Conservation (phyloP, 2,329 filamentous ascomycete species). For the Cryphonectria japonica region DNA sequence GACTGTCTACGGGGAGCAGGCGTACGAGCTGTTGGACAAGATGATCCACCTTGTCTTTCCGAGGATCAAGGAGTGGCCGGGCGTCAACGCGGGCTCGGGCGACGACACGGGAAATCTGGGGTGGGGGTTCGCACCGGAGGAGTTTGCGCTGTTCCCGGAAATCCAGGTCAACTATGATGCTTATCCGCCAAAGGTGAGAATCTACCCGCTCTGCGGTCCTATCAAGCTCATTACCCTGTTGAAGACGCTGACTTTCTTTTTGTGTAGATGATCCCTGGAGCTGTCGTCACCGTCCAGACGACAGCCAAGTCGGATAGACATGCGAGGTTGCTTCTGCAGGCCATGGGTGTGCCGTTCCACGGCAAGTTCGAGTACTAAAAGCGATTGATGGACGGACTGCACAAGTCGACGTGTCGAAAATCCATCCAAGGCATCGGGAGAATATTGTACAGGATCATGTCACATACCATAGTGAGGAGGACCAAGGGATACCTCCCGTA, state of each 20-base stretch:
- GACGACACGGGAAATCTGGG: slow-evolving; percentile 86
- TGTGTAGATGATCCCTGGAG: slow-evolving; percentile 75
- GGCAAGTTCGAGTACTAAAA: slow-evolving; percentile 60
- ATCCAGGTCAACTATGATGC: slow-evolving; percentile 91
- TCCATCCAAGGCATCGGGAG: neutral
- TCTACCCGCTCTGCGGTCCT: neutral
- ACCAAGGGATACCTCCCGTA: slow-evolving; percentile 7
- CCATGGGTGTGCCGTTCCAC: slow-evolving; percentile 79
- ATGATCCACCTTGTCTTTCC: slow-evolving; percentile 88
- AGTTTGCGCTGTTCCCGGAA: slow-evolving; percentile 87
- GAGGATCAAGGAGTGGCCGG: slow-evolving; percentile 94
- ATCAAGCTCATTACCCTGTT: too few species aligned
- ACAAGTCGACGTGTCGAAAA: slow-evolving; percentile 30
- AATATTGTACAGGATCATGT: slow-evolving; percentile 30
- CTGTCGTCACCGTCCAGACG: slow-evolving; percentile 82
- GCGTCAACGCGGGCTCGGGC: slow-evolving; percentile 68
- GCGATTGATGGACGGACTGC: neutral
- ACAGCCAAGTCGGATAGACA: slow-evolving; percentile 84
- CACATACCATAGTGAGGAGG: slow-evolving; percentile 20
- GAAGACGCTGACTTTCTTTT: neutral
- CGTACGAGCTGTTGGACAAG: slow-evolving; percentile 90
- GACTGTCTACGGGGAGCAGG: slow-evolving; percentile 76
- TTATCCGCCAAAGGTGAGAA: slow-evolving; percentile 26
- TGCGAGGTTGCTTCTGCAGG: slow-evolving; percentile 73
- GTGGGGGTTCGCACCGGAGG: slow-evolving; percentile 77